Base-by-base conservation (phyloP, 768 basidiomycete species). In the Stropharia rugosoannulata region DNA sequence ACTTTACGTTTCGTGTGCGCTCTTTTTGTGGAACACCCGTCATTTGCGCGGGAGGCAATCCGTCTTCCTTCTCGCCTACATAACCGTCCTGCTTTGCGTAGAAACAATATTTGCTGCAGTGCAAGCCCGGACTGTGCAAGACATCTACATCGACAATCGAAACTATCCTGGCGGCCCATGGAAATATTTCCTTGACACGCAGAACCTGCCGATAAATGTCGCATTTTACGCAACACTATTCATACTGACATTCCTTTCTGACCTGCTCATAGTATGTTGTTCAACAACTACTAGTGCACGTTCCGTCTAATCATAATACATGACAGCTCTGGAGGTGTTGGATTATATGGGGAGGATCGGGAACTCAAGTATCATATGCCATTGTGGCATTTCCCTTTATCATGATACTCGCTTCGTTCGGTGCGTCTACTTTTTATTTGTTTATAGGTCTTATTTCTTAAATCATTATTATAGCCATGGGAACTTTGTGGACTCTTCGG, bases 321-420 rank as follows among this genome's bases (percentile, higher is more conserved):
- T 37, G 7, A 22, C 18, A 76, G 78, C 63, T 80, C 29, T 80
- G 77, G 77, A 67, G 78, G 16, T 80, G 79, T 58, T 76, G 73
- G 69, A 71, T 79, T 12, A 76, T 80, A 19, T 80, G 78, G 75
- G 65, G 67, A 37, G 69, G 70, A 2, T 71, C 70, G 10, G 75
- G 75, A 15, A 62, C 54, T 13, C 16, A 36, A 0, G 55, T 68
- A 13, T 72, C 74, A 5, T 70, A 71, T 57, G 46, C 68, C 3
- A 73, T 71, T 2, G 65, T 70, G 4, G 52, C 64, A 1, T 66
- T 80, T 44, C 79, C 80, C 9, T 56, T 64, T 0, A 16, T 77
- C 5, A 55, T 75, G 35, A 60, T 79, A 6, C 36, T 79, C 7
- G 72, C 60, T 0, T 77, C 79, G 15, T 75, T 78, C 41, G 71